A percentile compares a stretch with the other conserved stretches of the same genome.
Evolutionary conservation across 2,329 filamentous ascomycete genomes (phyloP).

Genomic region (Fusarium odoratissimum): DNA sequence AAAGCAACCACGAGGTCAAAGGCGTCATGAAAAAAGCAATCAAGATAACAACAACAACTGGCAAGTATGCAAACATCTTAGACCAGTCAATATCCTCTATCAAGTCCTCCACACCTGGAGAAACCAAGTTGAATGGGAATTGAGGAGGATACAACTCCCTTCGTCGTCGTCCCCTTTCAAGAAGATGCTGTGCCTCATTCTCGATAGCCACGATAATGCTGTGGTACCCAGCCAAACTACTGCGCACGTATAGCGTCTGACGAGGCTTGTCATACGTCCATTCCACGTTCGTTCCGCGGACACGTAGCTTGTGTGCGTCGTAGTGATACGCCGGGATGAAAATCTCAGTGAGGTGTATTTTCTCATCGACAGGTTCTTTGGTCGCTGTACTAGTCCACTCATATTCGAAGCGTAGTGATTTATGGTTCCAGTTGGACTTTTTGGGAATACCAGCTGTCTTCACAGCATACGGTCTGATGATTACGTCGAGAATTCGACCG

Average conservation of each 20-base stretch:
- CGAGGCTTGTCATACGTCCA: constrained; percentile 46
- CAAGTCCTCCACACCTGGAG: constrained; percentile 29
- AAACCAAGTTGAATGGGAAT: constrained; percentile 26
- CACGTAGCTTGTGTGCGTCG: constrained; percentile 40
- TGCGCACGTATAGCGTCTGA: constrained; percentile 48
- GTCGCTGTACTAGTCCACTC: constrained; percentile 44
- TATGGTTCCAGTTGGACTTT: constrained; percentile 51
- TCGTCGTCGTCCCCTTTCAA: constrained; percentile 18
- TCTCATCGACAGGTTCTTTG: constrained; percentile 32
- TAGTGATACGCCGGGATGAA: constrained; percentile 56
- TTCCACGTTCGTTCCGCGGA: constrained; percentile 46
- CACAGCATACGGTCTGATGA: constrained; percentile 55
- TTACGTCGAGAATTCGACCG: constrained; percentile 52
- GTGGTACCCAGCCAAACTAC: constrained; percentile 30
- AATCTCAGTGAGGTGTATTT: constrained; percentile 49
- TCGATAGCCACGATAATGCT: constrained; percentile 42
- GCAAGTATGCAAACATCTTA: constrained; percentile 2
- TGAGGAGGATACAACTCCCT: constrained; percentile 25
- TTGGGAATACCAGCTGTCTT: constrained; percentile 54
- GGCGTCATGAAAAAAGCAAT: constrained; percentile 9
- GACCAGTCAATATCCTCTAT: constrained; percentile 37
- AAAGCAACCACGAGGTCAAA: background rate
- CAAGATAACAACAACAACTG: constrained; percentile 4
- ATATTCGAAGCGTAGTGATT: constrained; percentile 51
- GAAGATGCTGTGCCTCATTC: constrained; percentile 39